phyloP scores from a whole-genome alignment of 306 rosid species.

The Prunus davidiana region DNA sequence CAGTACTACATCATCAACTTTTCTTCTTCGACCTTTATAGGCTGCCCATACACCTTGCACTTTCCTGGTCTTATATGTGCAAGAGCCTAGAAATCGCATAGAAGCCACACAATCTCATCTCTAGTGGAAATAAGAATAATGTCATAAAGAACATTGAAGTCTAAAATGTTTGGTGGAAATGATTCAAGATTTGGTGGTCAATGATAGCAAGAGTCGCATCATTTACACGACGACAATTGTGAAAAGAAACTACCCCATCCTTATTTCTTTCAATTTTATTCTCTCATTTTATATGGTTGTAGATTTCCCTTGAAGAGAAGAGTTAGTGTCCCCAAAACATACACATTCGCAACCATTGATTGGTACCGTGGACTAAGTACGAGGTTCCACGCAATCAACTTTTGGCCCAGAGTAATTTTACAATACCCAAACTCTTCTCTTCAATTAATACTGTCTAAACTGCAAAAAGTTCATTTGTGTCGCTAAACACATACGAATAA shows the following conservation, averaged over 20 bases:
- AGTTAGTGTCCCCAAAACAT: too few species aligned
- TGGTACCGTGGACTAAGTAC: too few species aligned
- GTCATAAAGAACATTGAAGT: neutral
- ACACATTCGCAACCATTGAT: too few species aligned
- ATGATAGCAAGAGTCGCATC: constrained; percentile 13
- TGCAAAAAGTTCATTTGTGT: too few species aligned
- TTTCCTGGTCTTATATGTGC: neutral
- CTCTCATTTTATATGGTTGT: neutral
- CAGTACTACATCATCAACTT: neutral
- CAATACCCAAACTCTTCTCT: too few species aligned
- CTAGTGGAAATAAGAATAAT: neutral
- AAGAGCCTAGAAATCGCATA: neutral
- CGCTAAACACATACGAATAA: too few species aligned
- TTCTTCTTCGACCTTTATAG: neutral
- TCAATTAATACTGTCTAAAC: too few species aligned
- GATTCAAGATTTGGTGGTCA: constrained; percentile 10
- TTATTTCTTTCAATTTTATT: neutral
- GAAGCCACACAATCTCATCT: neutral
- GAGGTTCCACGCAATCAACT: too few species aligned
- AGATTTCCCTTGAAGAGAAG: neutral
- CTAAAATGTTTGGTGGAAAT: neutral
- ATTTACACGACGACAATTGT: neutral
- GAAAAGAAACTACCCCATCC: neutral
- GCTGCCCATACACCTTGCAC: neutral
- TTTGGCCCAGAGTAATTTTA: too few species aligned